Evolutionary conservation across 2,329 filamentous ascomycete genomes (phyloP), one percentile per base, ranked within the genome.

Genomic region (Leptographium wingfieldii): DNA sequence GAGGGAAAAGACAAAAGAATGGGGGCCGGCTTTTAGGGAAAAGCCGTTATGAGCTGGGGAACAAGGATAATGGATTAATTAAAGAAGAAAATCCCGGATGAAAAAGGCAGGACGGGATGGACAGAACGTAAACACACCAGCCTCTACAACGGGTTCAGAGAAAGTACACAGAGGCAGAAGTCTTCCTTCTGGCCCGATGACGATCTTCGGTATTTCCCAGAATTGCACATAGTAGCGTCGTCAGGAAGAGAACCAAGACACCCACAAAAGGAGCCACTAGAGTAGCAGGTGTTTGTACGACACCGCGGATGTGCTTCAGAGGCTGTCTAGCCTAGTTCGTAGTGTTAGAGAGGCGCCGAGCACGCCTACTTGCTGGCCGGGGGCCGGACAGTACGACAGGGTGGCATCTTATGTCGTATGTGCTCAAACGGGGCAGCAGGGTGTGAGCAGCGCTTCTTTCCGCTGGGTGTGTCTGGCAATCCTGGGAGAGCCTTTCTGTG

Each of bases 171-270:
- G 25, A 31, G 27, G 27, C 49, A 52, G 29, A 31, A 16, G 46
- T 25, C 19, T 35, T 35, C 51, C 40, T 19, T 51, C 43, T 38
- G 27, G 22, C 64, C 63, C 63, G 56, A 51, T 43, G 59, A 54
- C 35, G 58, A 58, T 59, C 57, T 55, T 54, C 56, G 56, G 65
- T 64, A 65, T 66, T 63, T 65, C 59, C 61, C 64, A 63, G 61
- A 65, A 66, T 64, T 65, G 66, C 22, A 22, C 22, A 22, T 22
- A 22, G 22, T 63, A 66, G 65, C 66, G 63, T 31, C 56, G 46
- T n/a, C 40, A 56, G 38, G 29, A 56, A 31, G 46, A 54, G 38
- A 35, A 35, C 12, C 29, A 19, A 31, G 51, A 19, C 27, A 29
- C 31, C 51, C 48, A 51, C 48, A 29, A 51, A 51, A 51, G 29